Base-by-base conservation (phyloP, 805 yeast species). In the Brettanomyces sp. region DNA sequence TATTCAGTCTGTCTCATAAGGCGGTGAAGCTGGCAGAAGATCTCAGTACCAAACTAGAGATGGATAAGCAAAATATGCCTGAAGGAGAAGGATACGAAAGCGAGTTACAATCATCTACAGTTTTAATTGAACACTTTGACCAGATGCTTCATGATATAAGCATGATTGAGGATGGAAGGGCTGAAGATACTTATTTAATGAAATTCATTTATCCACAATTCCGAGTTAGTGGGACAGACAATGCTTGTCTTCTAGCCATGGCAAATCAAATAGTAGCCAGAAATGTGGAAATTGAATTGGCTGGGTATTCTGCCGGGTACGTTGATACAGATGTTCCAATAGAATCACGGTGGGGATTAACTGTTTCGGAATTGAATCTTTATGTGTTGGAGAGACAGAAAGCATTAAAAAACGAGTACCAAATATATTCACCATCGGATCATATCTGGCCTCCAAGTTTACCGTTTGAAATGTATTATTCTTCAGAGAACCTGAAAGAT, bases 171-270 rank as follows among this genome's bases (percentile, higher is more conserved):
- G 50, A 48, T 25, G 58, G 59, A 7, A 45, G 44, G 23, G 47
- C 56, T 9, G 64, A 60, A 37, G 67, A 64, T 47, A 48, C 56
- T 3, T 60, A 80, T 56, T 65, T 82, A 50, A 68, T 90, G 41
- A 82, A 85, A 49, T 72, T 90, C 41, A 70, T 87, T 12, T 76
- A 87, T 14, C 97, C 98, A 0, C 97, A 91, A 60, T 74, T 91
- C 38, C 93, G 89, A 56, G 45, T 62, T 21, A 72, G 70, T 12
- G 61, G 63, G 18, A 76, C 72, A 42, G 69, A 67, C 1, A 63
- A 72, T 12, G 65, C 76, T 1, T 75, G 80, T 47, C 69, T 76
- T 5, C 56, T 80, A 33, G 53, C 80, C 3, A 67, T 80, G 3
- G 74, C 85, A 0, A 73, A 74, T 50, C 85, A 80, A 53, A 68